Evolutionary conservation across 2,329 filamentous ascomycete species (phyloP), one percentile per base, ranked within the genome.

Genomic region (Simplicillium sp.): DNA sequence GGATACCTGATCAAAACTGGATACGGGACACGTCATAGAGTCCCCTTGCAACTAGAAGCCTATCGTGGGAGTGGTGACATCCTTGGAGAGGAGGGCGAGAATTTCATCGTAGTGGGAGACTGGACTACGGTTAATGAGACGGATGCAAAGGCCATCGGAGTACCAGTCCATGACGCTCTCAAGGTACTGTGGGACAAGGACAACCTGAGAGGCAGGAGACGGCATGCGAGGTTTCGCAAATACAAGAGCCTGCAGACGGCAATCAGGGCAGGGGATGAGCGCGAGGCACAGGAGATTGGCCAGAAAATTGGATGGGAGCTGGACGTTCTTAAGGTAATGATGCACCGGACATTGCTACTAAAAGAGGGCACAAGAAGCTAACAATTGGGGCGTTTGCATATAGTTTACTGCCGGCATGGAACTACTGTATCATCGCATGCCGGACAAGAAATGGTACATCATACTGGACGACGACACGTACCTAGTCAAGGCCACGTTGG

Each of bases 391-490:
- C 20, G 20, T 25, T 25, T 25, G 20, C 9, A 7, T 31, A 36
- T 44, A 76, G 73, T 75, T 75, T 50, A 66, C 77, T 39, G 66
- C 71, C 33, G 68, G 71, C 34, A 66, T 78, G 48, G 70, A 76
- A 47, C 64, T 72, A 45, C 60, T 68, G 15, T 74, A 69, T 58
- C 55, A 61, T 32, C 61, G 57, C 13, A 60, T 75, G 51, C 73
- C 73, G 0, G 54, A 61, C 45, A 77, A 76, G 58, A 73, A 74
- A 51, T 77, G 74, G 74, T 77, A 76, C 50, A 54, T 77, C 45
- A 67, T 77, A 46, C 54, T 74, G 12, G 73, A 77, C 54, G 74
- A 77, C 53, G 73, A 78, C 51, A 77, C 71, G 1, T 77, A 69
- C 50, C 52, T 77, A 35, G 61, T 76, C 35, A 64, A 64, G 39